These are phyloP conservation scores for Cryptococcus amylolentus DNA, from an alignment of 1,284 basidiomycete genomes.

Conservation along the genomic window DNA sequence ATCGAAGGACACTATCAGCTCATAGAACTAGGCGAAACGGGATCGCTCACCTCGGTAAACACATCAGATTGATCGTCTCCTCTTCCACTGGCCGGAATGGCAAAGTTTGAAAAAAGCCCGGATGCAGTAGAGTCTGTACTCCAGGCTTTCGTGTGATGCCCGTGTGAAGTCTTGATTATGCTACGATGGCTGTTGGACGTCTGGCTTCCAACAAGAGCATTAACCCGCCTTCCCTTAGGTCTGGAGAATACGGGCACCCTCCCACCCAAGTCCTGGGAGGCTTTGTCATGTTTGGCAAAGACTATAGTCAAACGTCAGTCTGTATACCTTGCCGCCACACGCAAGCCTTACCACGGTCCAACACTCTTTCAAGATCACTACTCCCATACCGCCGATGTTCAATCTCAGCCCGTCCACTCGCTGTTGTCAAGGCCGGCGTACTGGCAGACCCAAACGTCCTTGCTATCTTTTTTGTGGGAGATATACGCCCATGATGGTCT, in stretches of 20 bases:
- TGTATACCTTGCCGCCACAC: too few relatives aligned
- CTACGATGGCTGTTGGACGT: too few relatives aligned
- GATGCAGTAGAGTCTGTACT: neutral
- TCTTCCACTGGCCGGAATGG: neutral
- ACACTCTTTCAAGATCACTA: conserved; percentile 5
- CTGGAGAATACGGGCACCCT: neutral
- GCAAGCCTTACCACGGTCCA: conserved; percentile 6
- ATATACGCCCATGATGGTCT: neutral
- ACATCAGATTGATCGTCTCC: neutral
- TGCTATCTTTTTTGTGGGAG: neutral
- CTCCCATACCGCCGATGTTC: neutral
- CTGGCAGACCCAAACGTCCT: neutral
- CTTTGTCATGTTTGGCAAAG: conserved; percentile 9
- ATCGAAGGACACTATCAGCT: neutral
- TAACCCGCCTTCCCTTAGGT: neutral
- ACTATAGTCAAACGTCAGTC: neutral
- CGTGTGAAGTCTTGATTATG: neutral
- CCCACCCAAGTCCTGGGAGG: neutral
- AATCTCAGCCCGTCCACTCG: neutral
- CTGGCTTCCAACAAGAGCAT: too few relatives aligned
- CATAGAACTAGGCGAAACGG: neutral
- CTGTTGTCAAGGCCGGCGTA: neutral
- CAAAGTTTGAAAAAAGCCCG: neutral
- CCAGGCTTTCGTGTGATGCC: neutral
- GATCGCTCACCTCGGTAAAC: neutral